phyloP scores from a whole-genome alignment of 257 asterid species.

The Leptodermis oblonga region DNA sequence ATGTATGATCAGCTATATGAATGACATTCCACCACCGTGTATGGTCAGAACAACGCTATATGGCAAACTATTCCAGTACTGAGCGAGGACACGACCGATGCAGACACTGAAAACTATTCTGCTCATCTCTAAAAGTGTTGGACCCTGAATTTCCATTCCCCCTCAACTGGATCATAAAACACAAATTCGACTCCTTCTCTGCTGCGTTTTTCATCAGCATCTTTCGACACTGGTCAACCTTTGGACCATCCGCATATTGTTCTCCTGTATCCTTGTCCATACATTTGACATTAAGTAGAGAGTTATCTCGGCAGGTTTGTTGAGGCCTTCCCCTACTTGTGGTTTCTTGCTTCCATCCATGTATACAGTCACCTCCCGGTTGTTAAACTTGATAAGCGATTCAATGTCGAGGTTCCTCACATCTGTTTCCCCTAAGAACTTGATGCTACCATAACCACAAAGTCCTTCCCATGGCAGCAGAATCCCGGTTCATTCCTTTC shows the following conservation, averaged over 20 bases:
- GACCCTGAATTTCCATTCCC: conserved; percentile 80
- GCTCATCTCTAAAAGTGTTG: conserved; percentile 46
- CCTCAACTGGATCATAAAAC: conserved; percentile 58
- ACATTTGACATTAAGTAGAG: conserved; percentile 73
- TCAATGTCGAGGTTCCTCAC: conserved; percentile 71
- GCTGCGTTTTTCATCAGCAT: conserved; percentile 62
- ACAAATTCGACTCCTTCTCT: conserved; percentile 75
- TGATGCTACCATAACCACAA: conserved; percentile 74
- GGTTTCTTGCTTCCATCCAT: conserved; percentile 78
- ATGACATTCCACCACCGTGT: too few relatives aligned
- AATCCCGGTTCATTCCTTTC: conserved; percentile 71
- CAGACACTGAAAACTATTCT: too few relatives aligned
- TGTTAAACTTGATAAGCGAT: conserved; percentile 57
- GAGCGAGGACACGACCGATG: too few relatives aligned
- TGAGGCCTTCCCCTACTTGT: conserved; percentile 71
- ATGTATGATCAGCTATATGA: too few relatives aligned
- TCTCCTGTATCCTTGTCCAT: conserved; percentile 52
- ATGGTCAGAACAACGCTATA: too few relatives aligned
- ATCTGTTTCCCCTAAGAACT: conserved; percentile 76
- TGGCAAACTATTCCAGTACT: too few relatives aligned
- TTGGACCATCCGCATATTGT: conserved; percentile 55
- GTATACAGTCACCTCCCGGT: conserved; percentile 55
- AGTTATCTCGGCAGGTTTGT: conserved; percentile 77
- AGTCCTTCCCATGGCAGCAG: conserved; percentile 63
- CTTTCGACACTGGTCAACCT: conserved; percentile 52